phyloP scores from a whole-genome alignment of 768 basidiomycete genomes.

The Hygrocybe punicea region DNA sequence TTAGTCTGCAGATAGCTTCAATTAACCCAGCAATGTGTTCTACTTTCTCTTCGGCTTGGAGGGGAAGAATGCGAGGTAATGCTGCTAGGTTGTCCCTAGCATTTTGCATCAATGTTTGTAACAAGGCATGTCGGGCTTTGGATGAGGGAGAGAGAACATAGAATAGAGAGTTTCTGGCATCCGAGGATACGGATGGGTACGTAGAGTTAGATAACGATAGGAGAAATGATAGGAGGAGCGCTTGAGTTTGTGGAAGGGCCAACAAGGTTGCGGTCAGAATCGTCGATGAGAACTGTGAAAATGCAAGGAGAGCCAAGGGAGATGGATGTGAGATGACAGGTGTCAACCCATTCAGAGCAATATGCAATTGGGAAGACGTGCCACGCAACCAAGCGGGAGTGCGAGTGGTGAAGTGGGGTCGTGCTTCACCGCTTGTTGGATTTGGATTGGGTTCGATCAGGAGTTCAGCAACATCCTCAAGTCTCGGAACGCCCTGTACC shows the following conservation, averaged over 20 bases:
- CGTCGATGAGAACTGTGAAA: slow-evolving; percentile 52
- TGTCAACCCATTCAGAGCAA: slow-evolving; percentile 74
- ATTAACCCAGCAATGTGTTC: slow-evolving; percentile 66
- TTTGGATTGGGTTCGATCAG: slow-evolving; percentile 2
- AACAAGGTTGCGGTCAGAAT: slow-evolving; percentile 55
- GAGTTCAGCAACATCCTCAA: slow-evolving; percentile 56
- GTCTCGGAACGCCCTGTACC: slow-evolving; percentile 48
- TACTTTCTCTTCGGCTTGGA: slow-evolving; percentile 71
- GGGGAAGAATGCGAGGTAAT: slow-evolving; percentile 68
- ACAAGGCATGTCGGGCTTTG: slow-evolving; percentile 41
- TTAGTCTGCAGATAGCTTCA: slow-evolving; percentile 62
- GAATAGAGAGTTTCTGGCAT: slow-evolving; percentile 47
- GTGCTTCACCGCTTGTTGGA: slow-evolving; percentile 17
- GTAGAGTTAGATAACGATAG: slow-evolving; percentile 66
- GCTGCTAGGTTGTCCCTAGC: slow-evolving; percentile 62
- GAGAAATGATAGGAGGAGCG: slow-evolving; percentile 67
- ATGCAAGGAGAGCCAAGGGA: slow-evolving; percentile 55
- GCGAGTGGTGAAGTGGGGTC: slow-evolving; percentile 51
- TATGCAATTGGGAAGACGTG: slow-evolving; percentile 77
- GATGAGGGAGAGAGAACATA: slow-evolving; percentile 45
- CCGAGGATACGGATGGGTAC: slow-evolving; percentile 49
- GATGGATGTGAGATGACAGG: slow-evolving; percentile 71
- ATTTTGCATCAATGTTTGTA: slow-evolving; percentile 59
- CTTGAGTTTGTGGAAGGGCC: slow-evolving; percentile 65
- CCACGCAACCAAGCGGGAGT: slow-evolving; percentile 77